phyloP scores from a whole-genome alignment of 129 eudicot genomes.

The Chrysanthemum makinoi region DNA sequence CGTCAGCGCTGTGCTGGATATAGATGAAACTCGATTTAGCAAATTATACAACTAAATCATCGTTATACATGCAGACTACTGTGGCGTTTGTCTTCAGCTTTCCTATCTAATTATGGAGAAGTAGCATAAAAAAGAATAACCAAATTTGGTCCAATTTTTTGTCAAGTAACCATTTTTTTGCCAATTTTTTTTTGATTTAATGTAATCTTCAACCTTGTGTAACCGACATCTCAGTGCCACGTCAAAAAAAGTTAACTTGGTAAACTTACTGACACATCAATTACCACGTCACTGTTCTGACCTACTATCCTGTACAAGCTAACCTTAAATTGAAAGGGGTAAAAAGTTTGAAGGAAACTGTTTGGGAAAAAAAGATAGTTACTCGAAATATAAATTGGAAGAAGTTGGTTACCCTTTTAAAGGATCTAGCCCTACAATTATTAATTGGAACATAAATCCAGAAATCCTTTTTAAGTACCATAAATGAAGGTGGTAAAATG shows the following conservation, averaged over 20 bases:
- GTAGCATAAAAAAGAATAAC: conserved; percentile 1
- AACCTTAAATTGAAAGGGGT: too few relatives aligned
- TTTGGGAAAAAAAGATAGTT: background rate
- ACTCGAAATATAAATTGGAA: background rate
- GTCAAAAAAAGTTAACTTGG: conserved; percentile 7
- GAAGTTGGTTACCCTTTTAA: background rate
- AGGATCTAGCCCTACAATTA: background rate
- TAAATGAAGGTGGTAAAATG: conserved; percentile 6
- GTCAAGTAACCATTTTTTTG: background rate
- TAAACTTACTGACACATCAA: background rate
- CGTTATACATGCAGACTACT: background rate
- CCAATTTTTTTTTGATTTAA: background rate
- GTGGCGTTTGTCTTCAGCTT: background rate
- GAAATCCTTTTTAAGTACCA: background rate
- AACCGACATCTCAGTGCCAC: background rate
- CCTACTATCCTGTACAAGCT: background rate
- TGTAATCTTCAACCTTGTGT: conserved; percentile 1
- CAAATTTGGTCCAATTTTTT: background rate
- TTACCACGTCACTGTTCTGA: background rate
- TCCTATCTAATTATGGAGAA: background rate
- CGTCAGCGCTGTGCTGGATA: conserved; percentile 96
- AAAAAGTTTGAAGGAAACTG: background rate
- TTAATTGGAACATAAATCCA: background rate
- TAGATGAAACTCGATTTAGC: conserved; percentile 15
- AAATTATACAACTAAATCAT: conserved; percentile 14